These are phyloP conservation scores for Davidsoniella australis DNA, from an alignment of 2,329 filamentous ascomycete genomes.

Conservation along the genomic window DNA sequence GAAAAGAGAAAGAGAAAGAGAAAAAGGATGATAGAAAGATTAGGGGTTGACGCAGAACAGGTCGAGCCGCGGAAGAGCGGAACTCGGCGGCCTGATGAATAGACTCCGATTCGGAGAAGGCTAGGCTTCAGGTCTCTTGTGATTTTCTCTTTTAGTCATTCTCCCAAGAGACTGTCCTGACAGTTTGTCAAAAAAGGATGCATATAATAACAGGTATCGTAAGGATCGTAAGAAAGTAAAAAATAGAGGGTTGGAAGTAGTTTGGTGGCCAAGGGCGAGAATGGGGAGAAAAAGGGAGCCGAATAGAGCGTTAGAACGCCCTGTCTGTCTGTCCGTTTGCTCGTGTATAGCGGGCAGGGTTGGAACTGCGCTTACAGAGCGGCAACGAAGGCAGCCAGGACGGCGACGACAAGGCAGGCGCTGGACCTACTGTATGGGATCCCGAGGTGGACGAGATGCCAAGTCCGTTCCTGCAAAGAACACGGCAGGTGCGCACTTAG, in stretches of 20 bases:
- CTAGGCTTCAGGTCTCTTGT: too few species aligned
- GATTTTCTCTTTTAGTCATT: too few species aligned
- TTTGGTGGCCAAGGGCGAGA: not conserved
- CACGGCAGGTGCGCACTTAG: conserved; percentile 12
- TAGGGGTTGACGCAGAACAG: too few species aligned
- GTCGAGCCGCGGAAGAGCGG: too few species aligned
- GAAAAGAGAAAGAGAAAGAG: too few species aligned
- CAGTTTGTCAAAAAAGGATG: not conserved
- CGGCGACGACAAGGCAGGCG: conserved; percentile 3
- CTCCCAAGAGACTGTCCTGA: not conserved
- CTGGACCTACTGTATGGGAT: conserved; percentile 50
- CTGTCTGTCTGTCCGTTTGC: too few species aligned
- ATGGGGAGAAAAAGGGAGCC: not conserved
- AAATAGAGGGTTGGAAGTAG: not conserved
- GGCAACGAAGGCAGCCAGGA: conserved; percentile 6
- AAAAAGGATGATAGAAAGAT: too few species aligned
- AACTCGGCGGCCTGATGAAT: too few species aligned
- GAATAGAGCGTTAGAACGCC: too few species aligned
- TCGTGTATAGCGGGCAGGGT: too few species aligned
- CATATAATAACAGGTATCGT: conserved; percentile 12
- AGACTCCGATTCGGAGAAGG: too few species aligned
- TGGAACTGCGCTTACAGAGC: conserved; percentile 8
- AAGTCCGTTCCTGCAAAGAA: conserved; percentile 58
- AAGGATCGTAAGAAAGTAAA: conserved; percentile 13
- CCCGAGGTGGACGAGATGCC: conserved; percentile 76